Conservation (phyloP, 1,284 basidiomycete genomes). For the Papiliotrema nemorosa region DNA sequence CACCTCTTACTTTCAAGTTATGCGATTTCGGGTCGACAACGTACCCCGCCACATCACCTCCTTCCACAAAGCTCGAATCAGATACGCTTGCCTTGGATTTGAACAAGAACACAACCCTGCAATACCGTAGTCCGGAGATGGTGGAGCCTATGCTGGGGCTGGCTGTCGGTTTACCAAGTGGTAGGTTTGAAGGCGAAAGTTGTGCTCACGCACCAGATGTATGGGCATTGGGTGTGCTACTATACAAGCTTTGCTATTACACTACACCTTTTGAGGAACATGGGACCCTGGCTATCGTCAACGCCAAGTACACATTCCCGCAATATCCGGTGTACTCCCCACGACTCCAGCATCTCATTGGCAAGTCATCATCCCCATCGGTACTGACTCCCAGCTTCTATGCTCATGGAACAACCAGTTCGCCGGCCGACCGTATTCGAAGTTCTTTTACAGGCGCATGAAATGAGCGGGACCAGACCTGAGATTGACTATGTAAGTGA, state of each 20-base stretch:
- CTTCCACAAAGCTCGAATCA: slow-evolving; percentile 73
- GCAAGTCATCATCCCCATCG: slow-evolving; percentile 52
- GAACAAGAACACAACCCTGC: slow-evolving; percentile 89
- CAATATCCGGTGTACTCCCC: slow-evolving; percentile 88
- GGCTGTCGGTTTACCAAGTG: slow-evolving; percentile 52
- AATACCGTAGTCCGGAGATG: slow-evolving; percentile 98
- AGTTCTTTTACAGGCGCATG: slow-evolving; percentile 69
- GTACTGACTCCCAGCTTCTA: slow-evolving; percentile 60
- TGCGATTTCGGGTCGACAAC: slow-evolving; percentile 98
- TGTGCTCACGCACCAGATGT: slow-evolving; percentile 54
- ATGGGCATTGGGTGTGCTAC: slow-evolving; percentile 71
- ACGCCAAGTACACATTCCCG: slow-evolving; percentile 92
- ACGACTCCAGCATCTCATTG: slow-evolving; percentile 80
- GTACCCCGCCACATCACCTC: slow-evolving; percentile 64
- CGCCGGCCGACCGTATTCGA: slow-evolving; percentile 80
- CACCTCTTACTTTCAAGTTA: slow-evolving; percentile 75
- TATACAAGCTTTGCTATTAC: slow-evolving; percentile 92
- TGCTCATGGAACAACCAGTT: slow-evolving; percentile 79
- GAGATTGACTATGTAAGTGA: slow-evolving; percentile 62
- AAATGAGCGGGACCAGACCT: slow-evolving; percentile 76
- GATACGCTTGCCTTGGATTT: slow-evolving; percentile 84
- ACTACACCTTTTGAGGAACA: slow-evolving; percentile 98
- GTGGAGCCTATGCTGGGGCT: slow-evolving; percentile 61
- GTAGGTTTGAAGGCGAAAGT: slow-evolving; percentile 37
- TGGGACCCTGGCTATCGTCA: slow-evolving; percentile 91